Percentiles rank a stretch among this genome's conserved stretches.
phyloP scores from a whole-genome alignment of 495 filamentous ascomycete genomes.

The Pyrenopolyporus hunteri region DNA sequence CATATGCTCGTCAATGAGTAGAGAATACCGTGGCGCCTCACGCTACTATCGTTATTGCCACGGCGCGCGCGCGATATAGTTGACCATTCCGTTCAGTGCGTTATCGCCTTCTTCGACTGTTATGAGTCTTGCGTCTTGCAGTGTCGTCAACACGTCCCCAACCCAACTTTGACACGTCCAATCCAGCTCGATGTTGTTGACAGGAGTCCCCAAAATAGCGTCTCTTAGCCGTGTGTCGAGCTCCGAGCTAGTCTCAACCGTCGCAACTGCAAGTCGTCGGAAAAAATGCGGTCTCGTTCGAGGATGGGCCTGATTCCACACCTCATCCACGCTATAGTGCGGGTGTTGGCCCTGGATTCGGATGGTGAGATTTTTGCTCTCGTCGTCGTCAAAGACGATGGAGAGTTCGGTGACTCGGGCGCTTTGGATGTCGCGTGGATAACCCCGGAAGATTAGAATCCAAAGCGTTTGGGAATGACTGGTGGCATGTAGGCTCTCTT shows the following conservation, averaged over 20 bases:
- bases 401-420: slow-evolving; percentile 39
- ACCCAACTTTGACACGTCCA: slow-evolving; percentile 43
- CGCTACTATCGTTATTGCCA: slow-evolving; percentile 35
- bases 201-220: slow-evolving; percentile 37
- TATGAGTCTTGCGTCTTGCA: slow-evolving; percentile 42
- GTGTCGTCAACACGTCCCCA: slow-evolving; percentile 41
- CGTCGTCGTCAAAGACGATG: slow-evolving; percentile 42
- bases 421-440: slow-evolving; percentile 42
- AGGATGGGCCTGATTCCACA: slow-evolving; percentile 39
- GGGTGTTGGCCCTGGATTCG: slow-evolving; percentile 41
- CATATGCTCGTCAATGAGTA: slow-evolving; percentile 16
- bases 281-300: slow-evolving; percentile 41
- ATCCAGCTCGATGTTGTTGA: slow-evolving; percentile 41
- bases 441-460: slow-evolving; percentile 39
- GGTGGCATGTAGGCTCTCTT: slow-evolving; percentile 8
- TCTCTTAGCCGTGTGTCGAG: slow-evolving; percentile 37
- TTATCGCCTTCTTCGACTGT: slow-evolving; percentile 43
- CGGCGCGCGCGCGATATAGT: slow-evolving; percentile 42
- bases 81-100: slow-evolving; percentile 42
- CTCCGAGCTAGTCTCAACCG: slow-evolving; percentile 34
- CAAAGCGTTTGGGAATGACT: slow-evolving; percentile 34
- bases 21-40: slow-evolving; percentile 1
- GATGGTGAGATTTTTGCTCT: slow-evolving; percentile 40
- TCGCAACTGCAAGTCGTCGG: slow-evolving; percentile 41
- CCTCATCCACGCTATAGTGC: slow-evolving; percentile 35